Conservation (phyloP, 1,284 basidiomycete genomes). For the Microbotryomycetes sp. region DNA sequence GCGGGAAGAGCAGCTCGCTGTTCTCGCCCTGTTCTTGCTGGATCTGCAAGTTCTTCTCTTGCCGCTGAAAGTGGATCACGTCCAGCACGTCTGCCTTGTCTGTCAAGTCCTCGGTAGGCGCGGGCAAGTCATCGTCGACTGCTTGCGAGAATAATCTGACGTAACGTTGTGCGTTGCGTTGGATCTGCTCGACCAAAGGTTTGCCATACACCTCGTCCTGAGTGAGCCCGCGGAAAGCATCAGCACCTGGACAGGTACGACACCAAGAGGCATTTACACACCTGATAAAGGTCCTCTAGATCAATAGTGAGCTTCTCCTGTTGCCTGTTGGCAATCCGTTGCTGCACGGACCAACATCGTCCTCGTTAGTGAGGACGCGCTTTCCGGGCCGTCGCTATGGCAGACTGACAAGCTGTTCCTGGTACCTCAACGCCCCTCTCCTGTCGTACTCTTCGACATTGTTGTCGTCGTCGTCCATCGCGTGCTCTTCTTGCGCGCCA, state of each 20-base stretch:
- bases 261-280: slow-evolving; percentile 9
- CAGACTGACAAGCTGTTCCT: slow-evolving; percentile 71
- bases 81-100: slow-evolving; percentile 76
- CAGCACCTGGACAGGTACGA: too few relatives aligned
- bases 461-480: slow-evolving; percentile 62
- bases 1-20: slow-evolving; percentile 62
- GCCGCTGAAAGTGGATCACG: slow-evolving; percentile 85
- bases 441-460: slow-evolving; percentile 47
- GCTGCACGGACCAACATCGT: slow-evolving; percentile 47
- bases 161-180: slow-evolving; percentile 82
- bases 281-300: slow-evolving; percentile 42
- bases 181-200: slow-evolving; percentile 62
- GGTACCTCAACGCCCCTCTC: slow-evolving; percentile 60
- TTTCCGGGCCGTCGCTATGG: background rate
- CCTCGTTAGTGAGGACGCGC: too few relatives aligned
- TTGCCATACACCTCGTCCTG: slow-evolving; percentile 59
- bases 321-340: slow-evolving; percentile 86
- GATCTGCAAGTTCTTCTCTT: slow-evolving; percentile 72
- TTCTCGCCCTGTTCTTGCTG: slow-evolving; percentile 46
- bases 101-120: slow-evolving; percentile 78
- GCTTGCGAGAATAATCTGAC: slow-evolving; percentile 81
- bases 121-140: slow-evolving; percentile 79
- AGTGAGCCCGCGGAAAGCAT: slow-evolving; percentile 39
- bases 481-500: slow-evolving; percentile 54
- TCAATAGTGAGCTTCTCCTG: slow-evolving; percentile 58